These are phyloP conservation scores for Zygosaccharomyces sapae DNA, from an alignment of 1,139 yeast genomes.

Conservation along the genomic window DNA sequence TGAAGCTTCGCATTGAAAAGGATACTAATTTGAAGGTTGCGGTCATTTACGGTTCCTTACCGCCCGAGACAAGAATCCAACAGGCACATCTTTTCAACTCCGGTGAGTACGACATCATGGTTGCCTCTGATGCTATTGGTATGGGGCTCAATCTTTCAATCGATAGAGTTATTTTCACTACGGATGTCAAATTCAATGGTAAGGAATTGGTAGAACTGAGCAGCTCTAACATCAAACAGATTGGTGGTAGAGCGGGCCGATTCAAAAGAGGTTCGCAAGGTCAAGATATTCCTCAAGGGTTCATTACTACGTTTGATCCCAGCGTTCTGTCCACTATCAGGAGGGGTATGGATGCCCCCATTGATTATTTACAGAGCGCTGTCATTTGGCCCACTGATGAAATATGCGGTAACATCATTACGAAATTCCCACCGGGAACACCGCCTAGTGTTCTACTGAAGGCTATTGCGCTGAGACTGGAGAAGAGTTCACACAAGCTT, in stretches of 20 bases:
- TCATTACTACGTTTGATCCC: conserved; percentile 51
- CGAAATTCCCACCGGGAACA: conserved; percentile 46
- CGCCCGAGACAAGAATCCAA: conserved; percentile 87
- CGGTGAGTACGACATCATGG: conserved; percentile 71
- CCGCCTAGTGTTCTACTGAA: conserved; percentile 45
- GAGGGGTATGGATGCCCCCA: conserved; percentile 45
- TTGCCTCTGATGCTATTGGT: conserved; percentile 96
- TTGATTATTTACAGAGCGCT: conserved; percentile 49
- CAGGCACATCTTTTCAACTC: conserved; percentile 77
- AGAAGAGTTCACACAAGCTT: conserved; percentile 28
- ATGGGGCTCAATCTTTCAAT: conserved; percentile 92
- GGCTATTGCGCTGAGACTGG: conserved; percentile 45
- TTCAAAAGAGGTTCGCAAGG: conserved; percentile 38
- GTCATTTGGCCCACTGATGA: conserved; percentile 67
- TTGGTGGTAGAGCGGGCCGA: conserved; percentile 96
- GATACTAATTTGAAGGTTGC: conserved; percentile 67
- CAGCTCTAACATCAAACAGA: conserved; percentile 74
- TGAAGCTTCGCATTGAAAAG: conserved; percentile 62
- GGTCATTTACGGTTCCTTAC: conserved; percentile 92
- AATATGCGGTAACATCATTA: conserved; percentile 45
- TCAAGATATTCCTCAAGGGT: conserved; percentile 44
- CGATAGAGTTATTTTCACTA: conserved; percentile 70
- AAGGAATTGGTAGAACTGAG: conserved; percentile 45
- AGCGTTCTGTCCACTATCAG: conserved; percentile 45
- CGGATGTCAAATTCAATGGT: conserved; percentile 71